Conservation (phyloP, 768 basidiomycete species). For the Hebeloma cylindrosporum region DNA sequence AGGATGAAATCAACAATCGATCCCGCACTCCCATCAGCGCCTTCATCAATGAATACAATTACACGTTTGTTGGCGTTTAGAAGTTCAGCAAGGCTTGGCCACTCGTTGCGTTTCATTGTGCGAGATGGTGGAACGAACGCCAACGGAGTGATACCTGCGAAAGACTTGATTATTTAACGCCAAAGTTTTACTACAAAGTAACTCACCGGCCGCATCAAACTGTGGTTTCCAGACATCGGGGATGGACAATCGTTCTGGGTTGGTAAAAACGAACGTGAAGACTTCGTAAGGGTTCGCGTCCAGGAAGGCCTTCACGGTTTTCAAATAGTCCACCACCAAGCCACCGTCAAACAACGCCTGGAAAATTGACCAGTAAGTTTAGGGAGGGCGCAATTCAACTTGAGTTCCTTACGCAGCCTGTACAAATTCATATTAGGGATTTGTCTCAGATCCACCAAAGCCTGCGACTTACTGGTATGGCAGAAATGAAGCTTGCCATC, state of each 20-base stretch:
- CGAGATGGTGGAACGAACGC: conserved; percentile 53
- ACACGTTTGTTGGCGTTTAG: conserved; percentile 60
- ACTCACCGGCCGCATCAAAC: no score
- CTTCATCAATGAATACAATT: conserved; percentile 60
- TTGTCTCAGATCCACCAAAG: no score
- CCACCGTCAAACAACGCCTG: no score
- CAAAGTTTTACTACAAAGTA: background rate
- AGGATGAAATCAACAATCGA: conserved; percentile 49
- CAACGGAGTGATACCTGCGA: conserved; percentile 40
- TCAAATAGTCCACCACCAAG: no score
- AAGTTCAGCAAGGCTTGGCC: conserved; percentile 66
- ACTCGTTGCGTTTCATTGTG: conserved; percentile 44
- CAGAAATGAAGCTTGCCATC: conserved; percentile 58
- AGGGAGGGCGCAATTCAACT: background rate
- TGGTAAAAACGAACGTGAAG: no score
- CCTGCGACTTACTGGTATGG: conserved; percentile 56
- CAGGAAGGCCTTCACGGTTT: no score
- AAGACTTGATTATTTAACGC: background rate
- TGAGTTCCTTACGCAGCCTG: no score
- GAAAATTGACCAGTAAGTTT: no score
- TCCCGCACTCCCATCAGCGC: conserved; percentile 43
- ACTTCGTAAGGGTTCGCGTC: no score
- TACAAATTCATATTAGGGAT: no score
- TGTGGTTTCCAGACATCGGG: no score
- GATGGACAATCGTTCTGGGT: no score